Conservation (phyloP, 2,329 filamentous ascomycete species). For the Hysterium pulicare region DNA sequence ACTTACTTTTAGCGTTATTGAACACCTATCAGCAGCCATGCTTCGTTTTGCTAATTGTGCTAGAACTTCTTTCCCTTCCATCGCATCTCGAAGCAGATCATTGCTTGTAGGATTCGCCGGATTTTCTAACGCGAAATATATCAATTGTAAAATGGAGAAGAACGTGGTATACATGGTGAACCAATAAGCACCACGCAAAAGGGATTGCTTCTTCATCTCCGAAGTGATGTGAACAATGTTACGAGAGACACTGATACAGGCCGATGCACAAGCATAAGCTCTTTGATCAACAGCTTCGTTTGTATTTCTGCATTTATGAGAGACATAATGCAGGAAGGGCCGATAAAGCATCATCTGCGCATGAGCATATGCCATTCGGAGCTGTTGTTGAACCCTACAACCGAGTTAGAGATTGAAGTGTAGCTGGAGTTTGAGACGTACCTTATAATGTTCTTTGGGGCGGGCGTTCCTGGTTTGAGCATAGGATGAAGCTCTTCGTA, state of each 20-base stretch:
- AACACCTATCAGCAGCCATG: conserved; percentile 84
- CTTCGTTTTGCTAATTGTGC: conserved; percentile 76
- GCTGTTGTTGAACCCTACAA: conserved; percentile 63
- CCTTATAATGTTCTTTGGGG: conserved; percentile 71
- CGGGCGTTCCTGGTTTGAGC: conserved; percentile 76
- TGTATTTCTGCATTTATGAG: conserved; percentile 51
- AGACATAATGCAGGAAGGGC: conserved; percentile 80
- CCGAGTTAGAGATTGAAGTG: conserved; percentile 10
- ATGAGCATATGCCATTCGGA: conserved; percentile 77
- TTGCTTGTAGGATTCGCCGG: conserved; percentile 69
- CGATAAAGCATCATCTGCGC: conserved; percentile 80
- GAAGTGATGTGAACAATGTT: conserved; percentile 78
- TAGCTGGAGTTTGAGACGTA: conserved; percentile 43
- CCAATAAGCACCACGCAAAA: conserved; percentile 81
- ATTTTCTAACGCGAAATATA: conserved; percentile 79
- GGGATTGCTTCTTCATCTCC: conserved; percentile 70
- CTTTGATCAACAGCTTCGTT: conserved; percentile 70
- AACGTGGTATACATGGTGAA: conserved; percentile 83
- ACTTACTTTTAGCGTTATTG: conserved; percentile 69
- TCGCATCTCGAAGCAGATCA: conserved; percentile 81
- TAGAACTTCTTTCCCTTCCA: conserved; percentile 79
- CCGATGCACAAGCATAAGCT: conserved; percentile 71
- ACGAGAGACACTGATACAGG: conserved; percentile 62
- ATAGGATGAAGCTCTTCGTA: conserved; percentile 67
- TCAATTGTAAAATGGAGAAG: conserved; percentile 73